Conservation (phyloP, 352 stramenopile genomes). For the Globisporangium yorkense region DNA sequence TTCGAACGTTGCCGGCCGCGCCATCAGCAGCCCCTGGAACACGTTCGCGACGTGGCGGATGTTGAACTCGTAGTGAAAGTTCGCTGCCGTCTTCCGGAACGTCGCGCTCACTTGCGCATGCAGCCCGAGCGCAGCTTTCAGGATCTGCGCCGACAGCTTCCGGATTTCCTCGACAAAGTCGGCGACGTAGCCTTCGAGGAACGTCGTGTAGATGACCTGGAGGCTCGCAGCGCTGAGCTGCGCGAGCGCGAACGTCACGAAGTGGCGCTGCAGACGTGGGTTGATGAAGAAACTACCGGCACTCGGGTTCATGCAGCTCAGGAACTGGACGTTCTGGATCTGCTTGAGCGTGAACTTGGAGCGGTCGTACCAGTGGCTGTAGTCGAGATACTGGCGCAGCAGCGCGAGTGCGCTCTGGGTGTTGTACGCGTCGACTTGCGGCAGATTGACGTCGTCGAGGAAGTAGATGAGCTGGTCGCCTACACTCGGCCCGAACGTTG, state of each 20-base stretch:
- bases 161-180: constrained; percentile 93
- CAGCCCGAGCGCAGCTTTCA: constrained; percentile 86
- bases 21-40: constrained; percentile 92
- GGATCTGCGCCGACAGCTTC: constrained; percentile 77
- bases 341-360: constrained; percentile 91
- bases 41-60: constrained; percentile 94
- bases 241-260: constrained; percentile 92
- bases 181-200: constrained; percentile 91
- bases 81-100: constrained; percentile 92
- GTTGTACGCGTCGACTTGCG: constrained; percentile 92
- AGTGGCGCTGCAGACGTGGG: constrained; percentile 92
- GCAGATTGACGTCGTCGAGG: constrained; percentile 95
- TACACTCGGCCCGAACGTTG: constrained; percentile 69
- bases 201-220: constrained; percentile 93
- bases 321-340: constrained; percentile 92
- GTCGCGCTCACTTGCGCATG: constrained; percentile 74
- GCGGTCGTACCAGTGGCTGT: constrained; percentile 93
- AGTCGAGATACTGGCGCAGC: constrained; percentile 93
- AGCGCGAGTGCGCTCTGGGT: constrained; percentile 93
- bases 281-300: constrained; percentile 92
- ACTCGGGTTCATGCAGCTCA: constrained; percentile 94
- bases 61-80: constrained; percentile 98
- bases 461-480: constrained; percentile 93
- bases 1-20: constrained; percentile 76
- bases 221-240: constrained; percentile 85